Evolutionary conservation across 1,284 basidiomycete species (phyloP), one percentile per base, ranked within the genome.

Genomic region (Malassezia pachydermatis): DNA sequence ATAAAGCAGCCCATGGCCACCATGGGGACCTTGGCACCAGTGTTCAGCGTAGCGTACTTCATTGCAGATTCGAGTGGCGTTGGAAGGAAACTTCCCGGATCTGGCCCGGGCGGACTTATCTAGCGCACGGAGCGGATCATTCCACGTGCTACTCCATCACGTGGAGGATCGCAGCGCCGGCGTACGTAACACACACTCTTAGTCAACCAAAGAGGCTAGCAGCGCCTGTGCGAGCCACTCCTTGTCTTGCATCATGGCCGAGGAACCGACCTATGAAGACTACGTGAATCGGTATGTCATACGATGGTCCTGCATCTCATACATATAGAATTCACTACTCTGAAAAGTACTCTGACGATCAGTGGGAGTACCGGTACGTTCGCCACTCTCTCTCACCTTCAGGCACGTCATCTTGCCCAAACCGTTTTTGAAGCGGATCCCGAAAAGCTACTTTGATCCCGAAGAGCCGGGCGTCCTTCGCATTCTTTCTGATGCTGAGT

Each of bases 401-500:
- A 65, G 59, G 25, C 70, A 65, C 41, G 65, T 66, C 28, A 64
- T 63, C 37, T 56, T 62, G n/a, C 62, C 67, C 72, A 76, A 70
- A 45, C 62, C 62, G 10, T 58, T 71, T 53, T 57, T 71, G 43
- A 70, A 70, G 37, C 55, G 63, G n/a, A 57, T 71, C 19, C 69
- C 69, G 5, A 59, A 70, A 41, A 45, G 41, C 37, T 77, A 74
- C 59, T 84, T 81, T 62, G 76, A 78, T 30, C 73, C 73, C 2
- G 83, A 89, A 60, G 80, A 86, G 56, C 77, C 80, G 24, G 85
- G 86, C 5, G 81, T 84, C 5, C 78, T 95, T 50, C 80, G 89
- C 7, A 80, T 95, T 45, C 75, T 95, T 45, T 75, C 79, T 4
- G 90, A 95, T 71, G 73, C 79, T 34, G 90, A 96, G 74, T 96